phyloP scores from a whole-genome alignment of 2,329 filamentous ascomycete species.

The Fusarium sublunatum region DNA sequence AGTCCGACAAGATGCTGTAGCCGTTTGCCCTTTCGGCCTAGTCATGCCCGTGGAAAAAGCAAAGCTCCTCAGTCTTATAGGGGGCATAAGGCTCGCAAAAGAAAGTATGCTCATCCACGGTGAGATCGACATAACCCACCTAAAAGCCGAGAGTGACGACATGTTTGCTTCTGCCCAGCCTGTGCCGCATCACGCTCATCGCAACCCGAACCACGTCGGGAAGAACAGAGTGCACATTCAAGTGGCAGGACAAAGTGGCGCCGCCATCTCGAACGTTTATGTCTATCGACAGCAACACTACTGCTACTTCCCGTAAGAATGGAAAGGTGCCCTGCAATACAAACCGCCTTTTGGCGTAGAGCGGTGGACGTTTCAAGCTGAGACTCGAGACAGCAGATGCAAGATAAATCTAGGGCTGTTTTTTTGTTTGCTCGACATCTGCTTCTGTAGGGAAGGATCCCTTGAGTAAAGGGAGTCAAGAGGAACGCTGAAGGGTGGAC shows the following conservation, averaged over 20 bases:
- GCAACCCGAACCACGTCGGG: not conserved
- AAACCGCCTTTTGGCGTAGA: not conserved
- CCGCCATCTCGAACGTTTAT: constrained; percentile 16
- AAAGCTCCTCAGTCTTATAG: not conserved
- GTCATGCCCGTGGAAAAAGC: constrained; percentile 9
- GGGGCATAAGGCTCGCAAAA: not conserved
- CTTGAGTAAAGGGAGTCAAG: not conserved
- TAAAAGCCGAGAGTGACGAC: not conserved
- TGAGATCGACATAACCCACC: not conserved
- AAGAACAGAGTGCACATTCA: not conserved
- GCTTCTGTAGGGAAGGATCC: not conserved
- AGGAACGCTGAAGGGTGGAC: not conserved
- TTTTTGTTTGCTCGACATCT: constrained; percentile 1
- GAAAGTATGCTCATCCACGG: not conserved
- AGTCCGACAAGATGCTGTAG: not conserved
- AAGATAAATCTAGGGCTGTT: not conserved
- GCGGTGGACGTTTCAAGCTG: not conserved
- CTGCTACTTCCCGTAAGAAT: constrained; percentile 9
- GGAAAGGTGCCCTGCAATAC: not conserved
- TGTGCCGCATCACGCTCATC: not conserved
- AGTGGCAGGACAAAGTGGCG: constrained; percentile 20
- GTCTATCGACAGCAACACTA: constrained; percentile 17
- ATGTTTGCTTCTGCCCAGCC: constrained; percentile 12
- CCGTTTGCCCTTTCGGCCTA: not conserved
- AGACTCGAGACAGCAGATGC: constrained; percentile 12